Evolutionary conservation across 73 alveolate genomes (phyloP).

Genomic region (Blepharisma japonicum): DNA sequence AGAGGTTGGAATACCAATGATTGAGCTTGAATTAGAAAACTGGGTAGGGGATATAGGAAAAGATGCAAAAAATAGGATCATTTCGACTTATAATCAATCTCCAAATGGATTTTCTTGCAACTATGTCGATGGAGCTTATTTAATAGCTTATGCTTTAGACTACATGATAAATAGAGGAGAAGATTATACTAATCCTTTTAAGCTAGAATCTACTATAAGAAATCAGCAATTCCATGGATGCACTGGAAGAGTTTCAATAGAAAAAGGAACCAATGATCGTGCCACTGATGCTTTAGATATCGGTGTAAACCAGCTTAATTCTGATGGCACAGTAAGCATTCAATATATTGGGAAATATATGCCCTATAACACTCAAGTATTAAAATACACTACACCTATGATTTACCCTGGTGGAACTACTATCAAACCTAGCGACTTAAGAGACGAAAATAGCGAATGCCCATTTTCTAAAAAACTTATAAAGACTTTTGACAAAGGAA

Average conservation of each 20-base stretch:
- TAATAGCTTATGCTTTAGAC: neutral
- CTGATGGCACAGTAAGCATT: no score
- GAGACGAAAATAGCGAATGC: no score
- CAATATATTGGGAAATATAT: no score
- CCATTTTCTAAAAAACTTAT: no score
- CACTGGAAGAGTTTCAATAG: neutral
- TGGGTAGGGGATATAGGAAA: neutral
- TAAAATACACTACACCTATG: no score
- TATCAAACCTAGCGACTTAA: no score
- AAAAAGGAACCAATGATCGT: no score
- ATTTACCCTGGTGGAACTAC: no score
- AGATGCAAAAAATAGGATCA: neutral
- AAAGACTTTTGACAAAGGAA: no score
- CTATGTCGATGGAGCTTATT: neutral
- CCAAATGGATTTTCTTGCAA: neutral
- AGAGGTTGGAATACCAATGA: neutral
- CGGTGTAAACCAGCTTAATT: no score
- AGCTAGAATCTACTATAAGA: neutral
- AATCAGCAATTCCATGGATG: neutral
- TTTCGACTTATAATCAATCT: neutral
- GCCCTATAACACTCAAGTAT: no score
- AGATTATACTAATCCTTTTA: neutral
- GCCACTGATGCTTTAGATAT: no score
- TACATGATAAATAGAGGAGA: neutral
- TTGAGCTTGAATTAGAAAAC: neutral